These are phyloP conservation scores for Fraxinus sp. DNA, from an alignment of 305 asterid species.

Conservation along the genomic window DNA sequence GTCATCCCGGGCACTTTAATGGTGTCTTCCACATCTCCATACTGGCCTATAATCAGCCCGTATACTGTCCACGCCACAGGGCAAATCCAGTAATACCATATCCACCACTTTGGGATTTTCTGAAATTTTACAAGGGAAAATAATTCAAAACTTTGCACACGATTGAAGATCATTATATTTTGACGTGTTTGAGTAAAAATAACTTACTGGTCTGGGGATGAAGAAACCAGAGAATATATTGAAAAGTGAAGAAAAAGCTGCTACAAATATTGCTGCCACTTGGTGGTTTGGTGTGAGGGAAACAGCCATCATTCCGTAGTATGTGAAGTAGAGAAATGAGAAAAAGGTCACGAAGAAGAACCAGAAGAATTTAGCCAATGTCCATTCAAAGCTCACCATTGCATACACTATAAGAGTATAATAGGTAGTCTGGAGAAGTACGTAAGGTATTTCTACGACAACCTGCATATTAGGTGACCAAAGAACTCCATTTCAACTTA, in stretches of 20 bases:
- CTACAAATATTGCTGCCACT: slow-evolving; percentile 81
- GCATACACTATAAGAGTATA: slow-evolving; percentile 72
- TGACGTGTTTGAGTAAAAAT: background rate
- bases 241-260: slow-evolving; percentile 75
- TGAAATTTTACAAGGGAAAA: slow-evolving; percentile 22
- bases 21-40: slow-evolving; percentile 51
- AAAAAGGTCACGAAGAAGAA: slow-evolving; percentile 73
- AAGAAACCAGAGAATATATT: slow-evolving; percentile 87
- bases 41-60: slow-evolving; percentile 78
- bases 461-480: slow-evolving; percentile 40
- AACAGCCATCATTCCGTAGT: slow-evolving; percentile 94
- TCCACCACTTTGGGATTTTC: slow-evolving; percentile 79
- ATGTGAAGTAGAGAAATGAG: slow-evolving; percentile 83
- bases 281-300: slow-evolving; percentile 93
- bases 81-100: slow-evolving; percentile 87
- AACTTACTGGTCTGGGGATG: slow-evolving; percentile 83
- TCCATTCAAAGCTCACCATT: slow-evolving; percentile 86
- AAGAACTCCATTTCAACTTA: background rate
- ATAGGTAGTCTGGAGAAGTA: slow-evolving; percentile 59
- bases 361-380: slow-evolving; percentile 80
- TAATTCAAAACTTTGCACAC: background rate
- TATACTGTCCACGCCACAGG: slow-evolving; percentile 94
- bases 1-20: slow-evolving; percentile 48
- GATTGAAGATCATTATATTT: background rate
- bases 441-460: slow-evolving; percentile 65